Evolutionary conservation across 176 grass and related monocot species (phyloP).

Genomic region (Rhynchospora pubera): DNA sequence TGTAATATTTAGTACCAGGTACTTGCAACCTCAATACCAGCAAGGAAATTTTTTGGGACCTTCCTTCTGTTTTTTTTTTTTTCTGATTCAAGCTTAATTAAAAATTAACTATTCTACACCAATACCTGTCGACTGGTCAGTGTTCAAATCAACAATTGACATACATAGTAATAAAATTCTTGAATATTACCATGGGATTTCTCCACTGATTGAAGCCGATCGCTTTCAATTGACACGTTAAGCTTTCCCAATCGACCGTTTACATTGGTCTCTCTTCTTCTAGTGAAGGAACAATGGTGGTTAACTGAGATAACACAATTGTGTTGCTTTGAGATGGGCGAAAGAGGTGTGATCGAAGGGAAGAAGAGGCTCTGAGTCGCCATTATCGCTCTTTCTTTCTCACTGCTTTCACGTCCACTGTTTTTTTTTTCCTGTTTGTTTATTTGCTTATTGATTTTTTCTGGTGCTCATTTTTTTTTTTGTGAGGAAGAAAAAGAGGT

Average conservation of each 20-base stretch:
- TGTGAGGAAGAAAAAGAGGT: not conserved
- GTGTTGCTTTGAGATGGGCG: slow-evolving; percentile 3
- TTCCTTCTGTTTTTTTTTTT: not conserved
- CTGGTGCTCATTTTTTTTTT: not conserved
- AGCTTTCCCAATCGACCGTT: not conserved
- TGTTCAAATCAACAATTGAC: not conserved
- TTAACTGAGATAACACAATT: not conserved
- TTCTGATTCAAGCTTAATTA: not conserved
- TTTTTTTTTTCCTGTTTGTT: not conserved
- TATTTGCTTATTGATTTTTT: not conserved
- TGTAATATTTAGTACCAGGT: not conserved
- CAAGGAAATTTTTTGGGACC: not conserved
- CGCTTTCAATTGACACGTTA: slow-evolving; percentile 21
- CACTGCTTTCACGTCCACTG: not conserved
- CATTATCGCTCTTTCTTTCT: not conserved
- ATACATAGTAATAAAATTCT: not conserved
- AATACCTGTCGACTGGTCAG: not conserved
- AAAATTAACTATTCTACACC: not conserved
- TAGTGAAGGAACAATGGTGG: not conserved
- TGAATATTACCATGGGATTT: slow-evolving; percentile 2
- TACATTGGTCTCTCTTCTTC: not conserved
- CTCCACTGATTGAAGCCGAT: slow-evolving; percentile 1
- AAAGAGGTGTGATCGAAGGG: slow-evolving; percentile 3
- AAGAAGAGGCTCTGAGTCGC: slow-evolving; percentile 16
- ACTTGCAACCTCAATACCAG: not conserved